Evolutionary conservation across 495 filamentous ascomycete genomes (phyloP).

Genomic region (Aspergillus avenaceus): DNA sequence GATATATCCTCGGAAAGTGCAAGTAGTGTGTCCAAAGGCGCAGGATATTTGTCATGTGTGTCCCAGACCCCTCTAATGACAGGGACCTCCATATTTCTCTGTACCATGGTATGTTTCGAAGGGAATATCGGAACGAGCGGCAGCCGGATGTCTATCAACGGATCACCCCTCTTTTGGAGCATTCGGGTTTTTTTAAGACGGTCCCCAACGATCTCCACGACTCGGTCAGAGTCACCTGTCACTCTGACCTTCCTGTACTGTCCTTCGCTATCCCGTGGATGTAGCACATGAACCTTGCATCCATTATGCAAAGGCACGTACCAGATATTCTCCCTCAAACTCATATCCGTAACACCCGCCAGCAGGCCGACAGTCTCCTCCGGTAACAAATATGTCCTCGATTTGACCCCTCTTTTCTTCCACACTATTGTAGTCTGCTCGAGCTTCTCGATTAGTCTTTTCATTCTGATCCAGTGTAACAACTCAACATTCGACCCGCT

Average conservation of each 20-base stretch:
- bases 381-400: slow-evolving; percentile 31
- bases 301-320: slow-evolving; percentile 32
- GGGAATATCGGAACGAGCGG: slow-evolving; percentile 28
- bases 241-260: slow-evolving; percentile 31
- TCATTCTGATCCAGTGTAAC: slow-evolving; percentile 23
- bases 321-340: slow-evolving; percentile 37
- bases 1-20: neutral
- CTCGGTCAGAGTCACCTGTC: slow-evolving; percentile 29
- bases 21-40: slow-evolving; percentile 13
- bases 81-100: slow-evolving; percentile 17
- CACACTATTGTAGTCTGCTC: slow-evolving; percentile 11
- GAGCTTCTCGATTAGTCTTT: slow-evolving; percentile 20
- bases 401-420: slow-evolving; percentile 8
- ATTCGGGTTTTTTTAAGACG: slow-evolving; percentile 19
- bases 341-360: slow-evolving; percentile 23
- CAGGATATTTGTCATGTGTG: neutral
- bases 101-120: slow-evolving; percentile 18
- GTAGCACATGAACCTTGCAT: slow-evolving; percentile 35
- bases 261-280: slow-evolving; percentile 28
- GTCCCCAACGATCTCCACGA: slow-evolving; percentile 25
- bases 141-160: slow-evolving; percentile 27
- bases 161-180: slow-evolving; percentile 25
- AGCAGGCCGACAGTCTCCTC: slow-evolving; percentile 38
- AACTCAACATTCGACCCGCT: neutral
- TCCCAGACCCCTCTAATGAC: slow-evolving; percentile 35